A percentile compares a stretch with the other conserved stretches of the same genome.
Conservation (phyloP, 2,329 filamentous ascomycete species). For the Cadophora sp. region DNA sequence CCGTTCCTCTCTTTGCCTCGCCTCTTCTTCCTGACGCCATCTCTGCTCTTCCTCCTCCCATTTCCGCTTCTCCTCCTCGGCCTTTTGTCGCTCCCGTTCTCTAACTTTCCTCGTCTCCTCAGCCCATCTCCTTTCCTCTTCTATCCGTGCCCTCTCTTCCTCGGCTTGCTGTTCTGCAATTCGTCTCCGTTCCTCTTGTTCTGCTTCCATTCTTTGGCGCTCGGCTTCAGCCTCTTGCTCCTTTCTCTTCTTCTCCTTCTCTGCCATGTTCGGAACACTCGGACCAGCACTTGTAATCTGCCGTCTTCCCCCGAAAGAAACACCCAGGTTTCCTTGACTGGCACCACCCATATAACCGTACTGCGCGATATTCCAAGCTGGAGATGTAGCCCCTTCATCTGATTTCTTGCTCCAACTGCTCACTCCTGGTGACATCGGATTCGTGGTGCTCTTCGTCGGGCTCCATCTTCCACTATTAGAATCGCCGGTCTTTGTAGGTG, state of each 20-base stretch:
- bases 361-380: slow-evolving; percentile 98
- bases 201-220: slow-evolving; percentile 59
- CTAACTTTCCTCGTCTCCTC: slow-evolving; percentile 66
- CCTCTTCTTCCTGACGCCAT: slow-evolving; percentile 81
- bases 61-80: slow-evolving; percentile 71
- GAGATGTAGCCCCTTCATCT: slow-evolving; percentile 80
- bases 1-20: slow-evolving; percentile 73
- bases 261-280: slow-evolving; percentile 78
- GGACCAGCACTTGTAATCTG: slow-evolving; percentile 90
- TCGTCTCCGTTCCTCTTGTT: slow-evolving; percentile 58
- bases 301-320: slow-evolving; percentile 87
- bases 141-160: slow-evolving; percentile 64
- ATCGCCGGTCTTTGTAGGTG: slow-evolving; percentile 43
- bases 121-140: slow-evolving; percentile 72
- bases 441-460: slow-evolving; percentile 64
- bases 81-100: slow-evolving; percentile 62
- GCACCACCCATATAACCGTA: slow-evolving; percentile 99
- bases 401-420: slow-evolving; percentile 91
- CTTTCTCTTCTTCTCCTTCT: slow-evolving; percentile 76
- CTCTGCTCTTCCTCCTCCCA: slow-evolving; percentile 80
- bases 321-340: slow-evolving; percentile 92
- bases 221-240: slow-evolving; percentile 66
- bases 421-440: slow-evolving; percentile 62
- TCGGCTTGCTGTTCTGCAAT: slow-evolving; percentile 59
- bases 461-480: slow-evolving; percentile 63